Evolutionary conservation across 2,329 filamentous ascomycete genomes (phyloP), one percentile per base, ranked within the genome.

Genomic region (Botrytis galanthina): DNA sequence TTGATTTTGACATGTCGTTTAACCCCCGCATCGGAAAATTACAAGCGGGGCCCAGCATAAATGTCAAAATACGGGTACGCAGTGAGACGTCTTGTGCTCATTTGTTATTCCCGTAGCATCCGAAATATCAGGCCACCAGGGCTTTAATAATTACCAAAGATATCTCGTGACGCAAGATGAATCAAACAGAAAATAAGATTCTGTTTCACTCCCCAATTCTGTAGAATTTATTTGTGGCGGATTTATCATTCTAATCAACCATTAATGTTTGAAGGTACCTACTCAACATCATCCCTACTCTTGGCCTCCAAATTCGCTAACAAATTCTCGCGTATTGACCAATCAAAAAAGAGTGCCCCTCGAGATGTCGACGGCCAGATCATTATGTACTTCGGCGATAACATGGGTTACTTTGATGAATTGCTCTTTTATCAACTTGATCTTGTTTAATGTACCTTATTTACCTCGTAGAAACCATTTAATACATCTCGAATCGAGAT

Each of bases 381-480:
- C 14, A 22, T 26, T 51, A 32, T 57, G 51, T 29, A 57, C 3
- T 9, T 57, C n/a, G 6, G 6, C n/a, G n/a, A 57, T 57, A 32
- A 18, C n/a, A 29, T 32, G 6, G 14, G 8, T 57, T 2, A 57
- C 14, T 18, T 9, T 57, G 51, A 57, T 4, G 16, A 0, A 1
- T 18, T 18, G n/a, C 51, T 29, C 16, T 12, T 29, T 54, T 8
- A 54, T 29, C n/a, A 54, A 2, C 7, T 29, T 5, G 26, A 3
- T 0, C 26, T 12, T 54, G 16, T 3, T 29, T 29, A 3, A 16
- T 16, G 12, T 16, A 54, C 4, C 48, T 54, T 0, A 12, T 2
- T 54, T 0, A 6, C 4, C 16, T 29, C 29, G 0, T 6, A 54
- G 12, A n/a, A 16, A 1, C 2, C 0, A 54, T 29, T 5, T 54